A percentile compares a stretch with the other conserved stretches of the same genome.
Conservation (phyloP, 2,329 filamentous ascomycete species). For the Fusarium nygamai region DNA sequence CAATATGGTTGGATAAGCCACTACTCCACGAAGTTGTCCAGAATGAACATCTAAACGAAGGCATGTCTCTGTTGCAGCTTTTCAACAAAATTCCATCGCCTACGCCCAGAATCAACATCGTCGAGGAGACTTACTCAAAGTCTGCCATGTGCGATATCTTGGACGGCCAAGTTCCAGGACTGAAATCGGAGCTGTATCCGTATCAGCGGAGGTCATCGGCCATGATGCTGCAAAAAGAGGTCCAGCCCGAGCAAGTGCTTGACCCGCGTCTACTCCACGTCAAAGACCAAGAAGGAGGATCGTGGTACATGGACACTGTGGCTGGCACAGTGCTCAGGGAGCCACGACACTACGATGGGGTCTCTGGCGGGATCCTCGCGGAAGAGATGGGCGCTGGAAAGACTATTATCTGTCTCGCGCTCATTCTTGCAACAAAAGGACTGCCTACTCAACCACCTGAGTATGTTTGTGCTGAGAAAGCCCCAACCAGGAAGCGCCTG, state of each 20-base stretch:
- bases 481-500: conserved; percentile 56
- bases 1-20: conserved; percentile 10
- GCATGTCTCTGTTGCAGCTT: conserved; percentile 70
- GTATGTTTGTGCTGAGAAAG: conserved; percentile 59
- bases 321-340: conserved; percentile 69
- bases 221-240: conserved; percentile 85
- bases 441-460: conserved; percentile 74
- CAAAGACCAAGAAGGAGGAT: conserved; percentile 66
- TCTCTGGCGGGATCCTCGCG: conserved; percentile 79
- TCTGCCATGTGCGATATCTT: conserved; percentile 67
- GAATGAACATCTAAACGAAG: conserved; percentile 49
- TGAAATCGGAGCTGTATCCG: conserved; percentile 74
- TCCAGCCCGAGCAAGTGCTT: conserved; percentile 68
- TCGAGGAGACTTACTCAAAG: conserved; percentile 61
- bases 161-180: conserved; percentile 61
- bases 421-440: conserved; percentile 79
- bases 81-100: conserved; percentile 81
- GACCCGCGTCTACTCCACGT: conserved; percentile 77
- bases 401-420: conserved; percentile 83
- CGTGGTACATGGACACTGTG: conserved; percentile 77
- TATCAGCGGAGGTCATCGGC: conserved; percentile 86
- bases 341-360: conserved; percentile 78
- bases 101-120: conserved; percentile 59
- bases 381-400: conserved; percentile 88
- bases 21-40: not conserved